Conservation (phyloP, 495 filamentous ascomycete species). For the Penicillium coprophilum region DNA sequence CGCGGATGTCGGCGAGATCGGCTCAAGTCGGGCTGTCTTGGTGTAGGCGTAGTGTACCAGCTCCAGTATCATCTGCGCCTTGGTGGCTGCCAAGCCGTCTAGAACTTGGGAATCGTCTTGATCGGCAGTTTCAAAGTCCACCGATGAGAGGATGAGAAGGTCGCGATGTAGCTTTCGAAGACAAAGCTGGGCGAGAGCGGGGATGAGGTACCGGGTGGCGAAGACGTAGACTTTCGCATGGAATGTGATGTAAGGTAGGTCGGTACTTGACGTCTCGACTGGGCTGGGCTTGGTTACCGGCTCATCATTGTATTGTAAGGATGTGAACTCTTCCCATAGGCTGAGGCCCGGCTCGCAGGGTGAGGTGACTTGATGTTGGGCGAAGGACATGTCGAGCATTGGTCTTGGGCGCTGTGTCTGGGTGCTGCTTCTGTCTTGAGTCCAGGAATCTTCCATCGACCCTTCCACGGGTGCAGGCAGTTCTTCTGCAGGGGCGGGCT, state of each 20-base stretch:
- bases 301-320: constrained; percentile 39
- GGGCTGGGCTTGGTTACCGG: constrained; percentile 12
- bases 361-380: constrained; percentile 34
- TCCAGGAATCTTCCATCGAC: constrained; percentile 9
- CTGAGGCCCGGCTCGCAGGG: constrained; percentile 37
- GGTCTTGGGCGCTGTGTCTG: constrained; percentile 23
- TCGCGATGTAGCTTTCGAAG: constrained; percentile 44
- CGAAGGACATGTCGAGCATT: constrained; percentile 47
- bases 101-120: constrained; percentile 18
- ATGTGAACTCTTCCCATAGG: constrained; percentile 44
- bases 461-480: constrained; percentile 9
- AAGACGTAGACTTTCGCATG: constrained; percentile 52
- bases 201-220: constrained; percentile 46
- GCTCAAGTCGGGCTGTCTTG: constrained; percentile 45
- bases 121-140: constrained; percentile 16
- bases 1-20: constrained; percentile 42
- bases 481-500: not conserved
- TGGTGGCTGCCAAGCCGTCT: constrained; percentile 25
- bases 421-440: constrained; percentile 9
- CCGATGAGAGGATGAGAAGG: constrained; percentile 34
- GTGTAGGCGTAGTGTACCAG: constrained; percentile 45
- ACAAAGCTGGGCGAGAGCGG: constrained; percentile 45
- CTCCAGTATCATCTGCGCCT: constrained; percentile 41
- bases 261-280: constrained; percentile 16
- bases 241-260: constrained; percentile 45